Evolutionary conservation across 306 rosid species (phyloP).

Genomic region (Abrus pulchellus): DNA sequence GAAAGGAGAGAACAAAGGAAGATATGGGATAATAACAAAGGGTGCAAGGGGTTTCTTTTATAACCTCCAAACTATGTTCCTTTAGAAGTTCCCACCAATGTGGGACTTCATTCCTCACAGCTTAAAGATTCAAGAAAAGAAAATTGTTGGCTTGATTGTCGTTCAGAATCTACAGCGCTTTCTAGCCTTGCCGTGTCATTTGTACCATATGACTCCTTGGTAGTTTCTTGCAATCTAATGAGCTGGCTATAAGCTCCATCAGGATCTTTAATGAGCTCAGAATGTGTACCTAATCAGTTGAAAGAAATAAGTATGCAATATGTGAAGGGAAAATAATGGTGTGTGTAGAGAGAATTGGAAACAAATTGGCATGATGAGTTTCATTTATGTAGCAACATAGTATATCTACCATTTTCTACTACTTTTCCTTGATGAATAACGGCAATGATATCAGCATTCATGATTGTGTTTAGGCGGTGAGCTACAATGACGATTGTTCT

Average conservation of each 20-base stretch:
- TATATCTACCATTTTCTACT: conserved; percentile 65
- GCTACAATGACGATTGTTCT: conserved; percentile 72
- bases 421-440: conserved; percentile 70
- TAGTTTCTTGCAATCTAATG: conserved; percentile 63
- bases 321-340: conserved; percentile 20
- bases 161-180: conserved; percentile 49
- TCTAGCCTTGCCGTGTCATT: conserved; percentile 50
- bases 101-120: no score
- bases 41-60: no score
- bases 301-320: conserved; percentile 31
- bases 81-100: no score
- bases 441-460: conserved; percentile 62
- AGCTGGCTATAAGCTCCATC: conserved; percentile 79
- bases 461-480: conserved; percentile 73
- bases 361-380: conserved; percentile 14
- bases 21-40: no score
- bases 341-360: conserved; percentile 1
- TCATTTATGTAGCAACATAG: conserved; percentile 17
- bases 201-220: conserved; percentile 44
- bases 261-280: conserved; percentile 62
- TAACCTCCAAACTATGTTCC: no score
- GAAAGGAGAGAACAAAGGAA: no score
- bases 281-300: conserved; percentile 65
- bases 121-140: conserved; percentile 56
- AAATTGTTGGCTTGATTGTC: conserved; percentile 52